Conservation (phyloP, 1,284 basidiomycete species). For the Papiliotrema laurentii region DNA sequence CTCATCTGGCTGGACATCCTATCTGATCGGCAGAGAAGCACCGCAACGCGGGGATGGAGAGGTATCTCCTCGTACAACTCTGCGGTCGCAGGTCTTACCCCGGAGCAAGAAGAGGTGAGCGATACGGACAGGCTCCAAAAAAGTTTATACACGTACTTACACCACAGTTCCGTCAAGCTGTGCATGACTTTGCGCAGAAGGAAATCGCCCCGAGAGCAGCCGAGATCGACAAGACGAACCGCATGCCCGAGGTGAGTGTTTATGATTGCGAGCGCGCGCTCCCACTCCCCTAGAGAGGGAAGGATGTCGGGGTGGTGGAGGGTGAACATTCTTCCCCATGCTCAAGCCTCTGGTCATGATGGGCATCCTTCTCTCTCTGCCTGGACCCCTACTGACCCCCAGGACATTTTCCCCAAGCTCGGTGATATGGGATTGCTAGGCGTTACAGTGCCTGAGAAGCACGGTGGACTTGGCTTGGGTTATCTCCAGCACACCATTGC, state of each 20-base stretch:
- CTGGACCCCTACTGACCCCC: too few relatives aligned
- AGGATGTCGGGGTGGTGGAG: too few relatives aligned
- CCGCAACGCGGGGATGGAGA: too few relatives aligned
- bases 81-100: conserved; percentile 72
- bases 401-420: conserved; percentile 86
- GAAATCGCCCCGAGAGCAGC: conserved; percentile 77
- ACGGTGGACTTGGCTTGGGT: conserved; percentile 71
- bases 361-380: too few relatives aligned
- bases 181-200: conserved; percentile 69
- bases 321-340: too few relatives aligned
- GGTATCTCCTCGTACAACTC: conserved; percentile 60
- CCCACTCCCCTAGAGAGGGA: too few relatives aligned
- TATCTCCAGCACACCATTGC: conserved; percentile 86
- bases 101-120: conserved; percentile 57
- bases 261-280: not conserved
- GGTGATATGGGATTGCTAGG: conserved; percentile 72
- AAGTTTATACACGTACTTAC: not conserved
- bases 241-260: conserved; percentile 62
- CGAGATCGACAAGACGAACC: conserved; percentile 77
- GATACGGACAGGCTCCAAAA: not conserved
- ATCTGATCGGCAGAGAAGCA: too few relatives aligned
- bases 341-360: too few relatives aligned
- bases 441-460: conserved; percentile 73
- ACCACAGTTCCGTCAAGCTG: conserved; percentile 68
- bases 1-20: too few relatives aligned